These are phyloP conservation scores for Pyrus bretschneideri DNA, from an alignment of 306 rosid species.

Conservation along the genomic window DNA sequence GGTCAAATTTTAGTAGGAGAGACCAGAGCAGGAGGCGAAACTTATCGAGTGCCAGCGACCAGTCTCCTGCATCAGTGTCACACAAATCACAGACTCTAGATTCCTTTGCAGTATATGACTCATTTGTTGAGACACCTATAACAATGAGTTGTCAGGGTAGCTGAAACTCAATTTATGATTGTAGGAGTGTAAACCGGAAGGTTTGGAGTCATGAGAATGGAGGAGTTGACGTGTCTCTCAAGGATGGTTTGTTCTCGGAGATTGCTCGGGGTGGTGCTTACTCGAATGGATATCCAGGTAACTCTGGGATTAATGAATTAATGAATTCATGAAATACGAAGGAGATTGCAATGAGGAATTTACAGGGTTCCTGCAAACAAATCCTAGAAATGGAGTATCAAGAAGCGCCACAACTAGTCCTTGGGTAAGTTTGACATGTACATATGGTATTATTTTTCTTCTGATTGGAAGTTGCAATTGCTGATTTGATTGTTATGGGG, in stretches of 20 bases:
- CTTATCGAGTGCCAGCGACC: constrained; percentile 34
- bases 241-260: constrained; percentile 66
- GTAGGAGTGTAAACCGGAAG: constrained; percentile 54
- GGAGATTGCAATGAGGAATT: constrained; percentile 41
- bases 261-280: constrained; percentile 22
- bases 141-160: constrained; percentile 32
- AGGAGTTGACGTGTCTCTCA: constrained; percentile 73
- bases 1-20: constrained; percentile 54
- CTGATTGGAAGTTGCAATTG: neutral
- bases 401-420: constrained; percentile 70
- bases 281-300: constrained; percentile 27
- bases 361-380: constrained; percentile 46
- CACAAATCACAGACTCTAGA: constrained; percentile 60
- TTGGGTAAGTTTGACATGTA: constrained; percentile 37
- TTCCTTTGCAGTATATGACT: constrained; percentile 57
- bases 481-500: neutral
- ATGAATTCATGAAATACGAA: constrained; percentile 15
- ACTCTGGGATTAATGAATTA: constrained; percentile 22
- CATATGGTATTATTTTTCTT: neutral
- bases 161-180: constrained; percentile 24
- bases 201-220: constrained; percentile 67
- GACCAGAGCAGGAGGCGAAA: constrained; percentile 35
- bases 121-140: constrained; percentile 53
- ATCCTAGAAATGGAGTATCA: constrained; percentile 37
- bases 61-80: constrained; percentile 48